Percentiles rank a stretch among this genome's conserved stretches.
Evolutionary conservation across 306 rosid species (phyloP).

Genomic region (Fagus crenata): DNA sequence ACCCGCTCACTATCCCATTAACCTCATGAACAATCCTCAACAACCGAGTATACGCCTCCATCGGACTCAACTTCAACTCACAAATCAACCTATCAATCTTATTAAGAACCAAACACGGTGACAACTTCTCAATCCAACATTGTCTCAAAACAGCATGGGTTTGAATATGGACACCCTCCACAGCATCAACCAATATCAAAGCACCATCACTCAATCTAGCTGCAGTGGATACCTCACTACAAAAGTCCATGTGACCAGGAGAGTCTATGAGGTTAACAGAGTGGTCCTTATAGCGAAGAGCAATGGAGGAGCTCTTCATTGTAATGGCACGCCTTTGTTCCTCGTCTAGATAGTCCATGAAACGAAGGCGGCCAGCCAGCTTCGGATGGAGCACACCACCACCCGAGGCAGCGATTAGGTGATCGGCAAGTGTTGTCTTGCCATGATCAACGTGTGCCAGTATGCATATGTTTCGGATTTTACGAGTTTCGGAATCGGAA

Average conservation of each 20-base stretch:
- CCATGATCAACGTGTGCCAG: conserved; percentile 95
- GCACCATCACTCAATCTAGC: conserved; percentile 89
- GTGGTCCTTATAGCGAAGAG: conserved; percentile 42
- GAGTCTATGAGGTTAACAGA: conserved; percentile 82
- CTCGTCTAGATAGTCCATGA: conserved; percentile 86
- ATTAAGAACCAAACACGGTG: conserved; percentile 80
- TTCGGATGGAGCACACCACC: conserved; percentile 73
- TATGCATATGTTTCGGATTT: conserved; percentile 77
- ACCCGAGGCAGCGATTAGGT: conserved; percentile 68
- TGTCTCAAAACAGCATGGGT: conserved; percentile 92
- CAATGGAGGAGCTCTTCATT: conserved; percentile 85
- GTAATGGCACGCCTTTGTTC: conserved; percentile 91
- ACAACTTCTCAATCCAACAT: conserved; percentile 82
- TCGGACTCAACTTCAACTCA: conserved; percentile 68
- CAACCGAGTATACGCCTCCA: conserved; percentile 66
- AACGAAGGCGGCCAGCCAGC: conserved; percentile 77
- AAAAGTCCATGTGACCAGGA: conserved; percentile 92
- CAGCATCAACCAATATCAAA: conserved; percentile 76
- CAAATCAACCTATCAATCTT: conserved; percentile 79
- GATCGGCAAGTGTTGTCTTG: conserved; percentile 89
- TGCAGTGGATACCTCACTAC: conserved; percentile 91
- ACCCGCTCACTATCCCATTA: conserved; percentile 78
- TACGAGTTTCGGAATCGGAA: conserved; percentile 33
- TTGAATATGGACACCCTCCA: conserved; percentile 90
- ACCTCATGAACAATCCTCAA: conserved; percentile 75